Evolutionary conservation across 164 flowering plant genomes (phyloP).

Genomic region (Buxus sempervirens): DNA sequence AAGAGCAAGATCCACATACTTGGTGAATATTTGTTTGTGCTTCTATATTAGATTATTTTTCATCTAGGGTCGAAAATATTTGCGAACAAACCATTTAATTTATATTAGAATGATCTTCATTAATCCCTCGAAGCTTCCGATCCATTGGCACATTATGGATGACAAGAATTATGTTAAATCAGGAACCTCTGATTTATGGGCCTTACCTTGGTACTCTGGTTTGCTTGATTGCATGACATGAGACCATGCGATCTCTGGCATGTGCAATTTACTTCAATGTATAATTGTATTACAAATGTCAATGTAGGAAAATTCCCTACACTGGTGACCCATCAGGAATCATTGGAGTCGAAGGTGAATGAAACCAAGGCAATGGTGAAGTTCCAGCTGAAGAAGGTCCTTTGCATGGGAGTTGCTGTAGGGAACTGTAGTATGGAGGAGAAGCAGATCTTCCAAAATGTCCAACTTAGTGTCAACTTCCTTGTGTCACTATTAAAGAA

Average conservation of each 20-base stretch:
- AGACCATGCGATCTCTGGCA: not conserved
- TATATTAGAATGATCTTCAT: too few species aligned
- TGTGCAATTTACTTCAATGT: too few species aligned
- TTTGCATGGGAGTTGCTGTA: slow-evolving; percentile 41
- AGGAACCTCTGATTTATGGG: too few species aligned
- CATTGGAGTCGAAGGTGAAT: slow-evolving; percentile 32
- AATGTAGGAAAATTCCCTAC: slow-evolving; percentile 36
- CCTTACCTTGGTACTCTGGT: too few species aligned
- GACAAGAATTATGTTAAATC: too few species aligned
- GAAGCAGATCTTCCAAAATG: slow-evolving; percentile 38
- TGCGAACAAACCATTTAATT: too few species aligned
- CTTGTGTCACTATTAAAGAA: slow-evolving; percentile 34
- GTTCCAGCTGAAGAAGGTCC: slow-evolving; percentile 37
- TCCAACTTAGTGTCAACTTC: slow-evolving; percentile 35
- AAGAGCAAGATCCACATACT: not conserved
- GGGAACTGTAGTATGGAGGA: slow-evolving; percentile 34
- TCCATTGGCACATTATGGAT: too few species aligned
- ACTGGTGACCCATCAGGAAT: slow-evolving; percentile 33
- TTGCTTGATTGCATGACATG: not conserved
- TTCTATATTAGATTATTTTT: too few species aligned
- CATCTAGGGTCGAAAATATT: too few species aligned
- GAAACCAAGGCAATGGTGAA: slow-evolving; percentile 34
- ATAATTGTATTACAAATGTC: not conserved
- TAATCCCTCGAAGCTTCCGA: too few species aligned
- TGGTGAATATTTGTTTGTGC: too few species aligned